Evolutionary conservation across 768 basidiomycete species (phyloP), one percentile per base, ranked within the genome.

Genomic region (Suillus subalutaceus): DNA sequence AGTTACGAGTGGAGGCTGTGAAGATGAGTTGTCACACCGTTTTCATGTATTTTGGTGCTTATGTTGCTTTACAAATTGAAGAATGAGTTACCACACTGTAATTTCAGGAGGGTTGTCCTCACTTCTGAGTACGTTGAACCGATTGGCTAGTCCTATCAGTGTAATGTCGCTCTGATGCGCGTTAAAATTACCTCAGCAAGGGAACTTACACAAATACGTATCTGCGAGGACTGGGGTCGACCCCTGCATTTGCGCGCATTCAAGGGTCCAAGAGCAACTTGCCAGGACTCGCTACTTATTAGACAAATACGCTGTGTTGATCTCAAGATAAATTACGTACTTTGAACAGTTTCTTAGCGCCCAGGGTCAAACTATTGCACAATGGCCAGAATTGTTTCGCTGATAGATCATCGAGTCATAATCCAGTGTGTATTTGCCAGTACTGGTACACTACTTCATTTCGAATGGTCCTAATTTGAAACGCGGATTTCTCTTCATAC

Each of bases 1-100:
- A 77, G 86, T 97, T n/a, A 95, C 97, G 68, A 96, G 94, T 74
- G 97, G 96, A 20, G 97, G 97, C 88, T 23, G 88, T 98, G 15
- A 97, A 97, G 81, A 97, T 97, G 74, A 41, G 93, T 80, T 15
- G 0, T 6, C 7, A 9, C 59, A 20, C 4, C 58, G 16, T 30
- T 62, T 38, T 18, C 0, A 40, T 43, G 3, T 15, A 38, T 58
- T 30, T 8, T 12, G 35, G 23, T 15, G n/a, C 66, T 67, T 38
- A 72, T n/a, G 23, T 5, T n/a, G 32, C 20, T 23, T 3, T 66
- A 8, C 63, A 76, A 76, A 69, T 77, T 73, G 76, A 77, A 70
- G 63, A 70, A 76, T 53, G 76, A 77, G 68, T 18, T 16, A 30
- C 26, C 0, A 15, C 6, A 50, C 18, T 32, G 40, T 7, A 37